Base-by-base conservation (phyloP, 306 rosid species). In the Cicer cuneatum region DNA sequence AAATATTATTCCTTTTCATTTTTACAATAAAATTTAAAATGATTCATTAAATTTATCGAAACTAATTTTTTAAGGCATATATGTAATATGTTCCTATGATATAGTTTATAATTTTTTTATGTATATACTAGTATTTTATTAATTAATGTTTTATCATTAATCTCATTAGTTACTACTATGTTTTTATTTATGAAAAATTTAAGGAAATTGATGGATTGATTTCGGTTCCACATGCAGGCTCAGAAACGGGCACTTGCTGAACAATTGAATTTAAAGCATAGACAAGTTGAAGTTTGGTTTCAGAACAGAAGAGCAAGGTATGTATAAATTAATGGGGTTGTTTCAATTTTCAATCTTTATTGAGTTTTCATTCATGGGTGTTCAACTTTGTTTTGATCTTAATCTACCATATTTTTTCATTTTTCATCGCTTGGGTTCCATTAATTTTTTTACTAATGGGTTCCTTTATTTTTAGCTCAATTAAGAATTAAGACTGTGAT, bases 271-370 rank as follows among this genome's bases (percentile, higher is more conserved):
- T 82, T 89, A 78, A 88, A 87, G 74, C 87, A 84, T 5, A 87
- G 96, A 57, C 97, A 92, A 60, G 90, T 92, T 8, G 96, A 92
- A 78, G 97, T 92, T 72, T 89, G 97, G 97, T 92, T 92, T 69
- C 97, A 92, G 83, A 92, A 92, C 85, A 74, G 91, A 83, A 84
- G 97, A 82, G 97, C 97, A 80, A 89, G 97, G 97, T 91, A 71
- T 41, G 1, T 64, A 38, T 59, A 3, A 14, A 19, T 10, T 33
- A 1, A 5, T 59, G 8, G 40, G 24, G 13, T 18, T 8, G 21
- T 24, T 62, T 74, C 21, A 52, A 7, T 10, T 2, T 39, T 13
- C 46, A 61, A 18, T 18, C 8, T 63, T 40, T 63, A 63, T 12
- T 35, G 12, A n/a, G 21, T 54, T 53, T 66, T 67, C 13, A 37